Evolutionary conservation across 2,329 filamentous ascomycete genomes (phyloP).

Genomic region (Fusarium citri): DNA sequence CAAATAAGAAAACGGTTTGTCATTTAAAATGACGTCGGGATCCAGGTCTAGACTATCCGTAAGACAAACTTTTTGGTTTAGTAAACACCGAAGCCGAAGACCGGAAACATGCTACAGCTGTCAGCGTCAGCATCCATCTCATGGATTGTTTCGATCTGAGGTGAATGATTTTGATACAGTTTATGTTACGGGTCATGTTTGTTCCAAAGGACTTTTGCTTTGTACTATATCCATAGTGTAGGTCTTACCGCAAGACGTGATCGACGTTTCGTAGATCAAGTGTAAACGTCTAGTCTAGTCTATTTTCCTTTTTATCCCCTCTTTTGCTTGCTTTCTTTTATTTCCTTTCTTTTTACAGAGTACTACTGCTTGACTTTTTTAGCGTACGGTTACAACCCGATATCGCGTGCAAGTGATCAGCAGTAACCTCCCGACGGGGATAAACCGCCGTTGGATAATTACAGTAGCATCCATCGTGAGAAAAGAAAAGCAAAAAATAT

Average conservation of each 20-base stretch:
- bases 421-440: conserved; percentile 17
- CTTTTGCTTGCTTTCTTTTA: neutral
- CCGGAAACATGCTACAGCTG: conserved; percentile 15
- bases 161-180: neutral
- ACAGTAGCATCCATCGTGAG: neutral
- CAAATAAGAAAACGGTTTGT: conserved; percentile 7
- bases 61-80: conserved; percentile 8
- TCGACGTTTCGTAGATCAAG: conserved; percentile 30
- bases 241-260: neutral
- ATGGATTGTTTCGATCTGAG: neutral
- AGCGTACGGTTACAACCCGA: conserved; percentile 11
- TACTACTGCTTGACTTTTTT: neutral
- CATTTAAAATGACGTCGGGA: conserved; percentile 21
- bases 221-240: neutral
- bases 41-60: neutral
- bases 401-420: conserved; percentile 27
- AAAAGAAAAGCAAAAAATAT: conserved; percentile 9
- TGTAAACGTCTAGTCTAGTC: neutral
- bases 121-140: neutral
- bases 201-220: neutral
- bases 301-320: neutral
- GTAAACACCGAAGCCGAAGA: conserved; percentile 9
- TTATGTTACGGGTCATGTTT: neutral
- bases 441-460: neutral
- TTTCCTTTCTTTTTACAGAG: conserved; percentile 7